These are phyloP conservation scores for Primulina eburnea DNA, from an alignment of 257 asterid genomes.

Conservation along the genomic window DNA sequence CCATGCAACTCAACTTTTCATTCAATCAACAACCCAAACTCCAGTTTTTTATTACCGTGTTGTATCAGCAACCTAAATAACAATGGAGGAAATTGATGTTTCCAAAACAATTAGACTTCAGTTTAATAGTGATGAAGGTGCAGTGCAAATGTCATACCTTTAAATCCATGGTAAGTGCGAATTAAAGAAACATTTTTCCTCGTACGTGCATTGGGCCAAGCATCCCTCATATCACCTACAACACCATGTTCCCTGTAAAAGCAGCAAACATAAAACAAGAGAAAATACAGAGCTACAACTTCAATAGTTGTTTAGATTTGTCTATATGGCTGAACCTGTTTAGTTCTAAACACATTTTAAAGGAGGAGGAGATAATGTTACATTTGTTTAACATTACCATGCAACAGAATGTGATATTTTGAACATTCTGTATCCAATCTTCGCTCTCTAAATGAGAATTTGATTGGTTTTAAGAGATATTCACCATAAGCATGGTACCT, in stretches of 20 bases:
- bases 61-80: not conserved
- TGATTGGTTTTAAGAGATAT: not conserved
- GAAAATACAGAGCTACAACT: not conserved
- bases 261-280: not conserved
- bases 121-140: not conserved
- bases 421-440: not conserved
- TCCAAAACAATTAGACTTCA: not conserved
- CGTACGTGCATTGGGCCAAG: conserved; percentile 97
- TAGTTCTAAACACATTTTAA: not conserved
- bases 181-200: conserved; percentile 81
- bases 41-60: not conserved
- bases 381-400: not conserved
- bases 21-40: not conserved
- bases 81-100: conserved; percentile 4
- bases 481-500: not conserved
- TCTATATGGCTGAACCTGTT: not conserved
- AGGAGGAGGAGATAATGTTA: not conserved
- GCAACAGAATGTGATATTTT: not conserved
- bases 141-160: conserved; percentile 45
- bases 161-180: conserved; percentile 91
- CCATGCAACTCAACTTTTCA: not conserved
- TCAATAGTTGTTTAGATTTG: not conserved
- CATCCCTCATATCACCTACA: conserved; percentile 96
- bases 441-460: not conserved
- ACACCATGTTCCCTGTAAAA: conserved; percentile 87